Base-by-base conservation (phyloP, 148 eudicot genomes). In the Limonium bicolor region DNA sequence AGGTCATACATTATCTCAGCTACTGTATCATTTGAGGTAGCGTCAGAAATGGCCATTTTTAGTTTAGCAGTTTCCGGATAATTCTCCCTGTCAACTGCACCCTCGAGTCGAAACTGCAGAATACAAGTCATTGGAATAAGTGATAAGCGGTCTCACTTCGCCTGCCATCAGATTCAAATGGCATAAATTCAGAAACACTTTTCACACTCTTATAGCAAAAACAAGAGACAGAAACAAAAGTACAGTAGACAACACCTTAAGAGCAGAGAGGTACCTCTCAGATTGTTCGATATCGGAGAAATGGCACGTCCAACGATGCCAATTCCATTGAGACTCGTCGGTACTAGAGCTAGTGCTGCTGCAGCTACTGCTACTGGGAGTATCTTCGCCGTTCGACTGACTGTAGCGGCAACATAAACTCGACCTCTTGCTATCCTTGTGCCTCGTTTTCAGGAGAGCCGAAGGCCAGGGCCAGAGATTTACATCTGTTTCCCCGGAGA, bases 21-120 rank as follows among this genome's bases (percentile, higher is more conserved):
- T 44, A 87, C 71, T 36, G 74, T 43, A 53, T 87, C 96, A 57
- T 69, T 76, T 56, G 80, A 68, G 50, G 86, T 67, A 43, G 82
- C 76, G 58, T 79, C 86, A 20, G 63, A 64, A 45, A 87, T 67
- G 45, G 82, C 76, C 48, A 43, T 44, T 59, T 87, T 87, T 47
- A 87, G 51, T 41, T 76, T 78, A 50, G 82, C 82, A 58, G 96
- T 94, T 79, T 87, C 96, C 60, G 56, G 50, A 59, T 82, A 87
- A 54, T 87, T 86, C 53, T 87, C 96, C 49, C 51, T 76, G 59
- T 82, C 94, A 63, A 87, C 65, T 38, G 94, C 90, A 29, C 71
- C 90, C 67, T 82, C 96, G 26, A 87, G 74, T 66, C 79, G 90
- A 63, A 79, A 87, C 96, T 87, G 72, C 31, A 58, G n/a, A n/a